Evolutionary conservation across 768 basidiomycete genomes (phyloP), one percentile per base, ranked within the genome.

Genomic region (Mycena chlorophos): DNA sequence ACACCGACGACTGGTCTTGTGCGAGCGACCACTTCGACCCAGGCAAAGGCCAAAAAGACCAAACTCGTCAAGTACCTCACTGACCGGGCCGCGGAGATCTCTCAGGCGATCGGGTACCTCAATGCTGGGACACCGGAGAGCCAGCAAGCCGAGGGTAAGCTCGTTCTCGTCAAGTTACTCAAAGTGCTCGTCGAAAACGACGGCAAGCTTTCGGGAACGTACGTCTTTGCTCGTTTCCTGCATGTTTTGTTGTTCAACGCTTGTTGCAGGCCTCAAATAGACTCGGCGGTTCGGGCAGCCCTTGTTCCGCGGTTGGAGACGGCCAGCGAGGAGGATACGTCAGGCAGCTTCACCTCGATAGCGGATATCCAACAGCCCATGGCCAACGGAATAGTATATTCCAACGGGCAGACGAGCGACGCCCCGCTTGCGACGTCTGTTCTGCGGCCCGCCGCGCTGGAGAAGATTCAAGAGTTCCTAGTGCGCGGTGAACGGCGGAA

Each of bases 151-250:
- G 92, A 97, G 64, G 89, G 88, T 22, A 92, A 88, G 70, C 72
- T 91, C 26, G 74, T 85, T 1, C 72, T 98, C 19, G 76, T 93
- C 26, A 86, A 80, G 57, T 67, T 98, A 34, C 70, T 98, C 42
- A 87, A 80, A 66, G 74, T 89, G 6, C 81, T 98, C 82, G 79
- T 98, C 1, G 89, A 95, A 61, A 85, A 95, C 60, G 94, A 98
- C 60, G 96, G 97, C 0, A 83, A 84, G 51, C 71, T 97, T 19
- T 83, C 85, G 28, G 94, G 93, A 74, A 89, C 85, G 95, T 98
- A 70, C 66, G 88, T 76, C 16, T 30, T 43, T 20, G 22, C 49
- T 42, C 30, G 28, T 27, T 14, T 19, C 47, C 51, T 28, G 22
- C 42, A 42, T 37, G 31, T 42, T 34, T 16, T n/a, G n/a, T 59